These are phyloP conservation scores for Mycena alexandri DNA, from an alignment of 768 basidiomycete species.

Conservation along the genomic window DNA sequence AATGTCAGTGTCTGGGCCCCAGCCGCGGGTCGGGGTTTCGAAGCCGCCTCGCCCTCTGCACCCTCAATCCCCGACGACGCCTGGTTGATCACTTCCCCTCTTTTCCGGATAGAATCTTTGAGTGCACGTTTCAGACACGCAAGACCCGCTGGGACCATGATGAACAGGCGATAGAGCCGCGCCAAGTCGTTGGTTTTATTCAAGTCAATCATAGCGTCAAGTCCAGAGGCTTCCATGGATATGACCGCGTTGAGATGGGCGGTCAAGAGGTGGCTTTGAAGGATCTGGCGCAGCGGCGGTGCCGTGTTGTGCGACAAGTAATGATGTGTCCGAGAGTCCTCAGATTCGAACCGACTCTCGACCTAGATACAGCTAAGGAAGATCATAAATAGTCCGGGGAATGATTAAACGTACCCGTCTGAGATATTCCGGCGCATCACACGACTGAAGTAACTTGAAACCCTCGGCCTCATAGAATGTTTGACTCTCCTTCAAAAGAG, in stretches of 20 bases:
- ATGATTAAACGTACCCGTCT: slow-evolving; percentile 66
- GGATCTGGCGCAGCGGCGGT: slow-evolving; percentile 74
- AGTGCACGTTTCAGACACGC: slow-evolving; percentile 73
- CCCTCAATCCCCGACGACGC: slow-evolving; percentile 58
- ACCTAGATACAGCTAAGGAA: slow-evolving; percentile 61
- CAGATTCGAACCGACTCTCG: slow-evolving; percentile 84
- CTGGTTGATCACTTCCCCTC: slow-evolving; percentile 88
- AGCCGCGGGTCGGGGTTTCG: slow-evolving; percentile 53
- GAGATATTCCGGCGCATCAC: slow-evolving; percentile 87
- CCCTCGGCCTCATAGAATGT: slow-evolving; percentile 86
- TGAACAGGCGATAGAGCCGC: slow-evolving; percentile 83
- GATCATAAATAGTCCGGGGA: background rate
- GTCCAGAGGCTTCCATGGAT: slow-evolving; percentile 83
- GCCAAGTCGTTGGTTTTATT: slow-evolving; percentile 82
- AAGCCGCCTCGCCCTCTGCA: slow-evolving; percentile 54
- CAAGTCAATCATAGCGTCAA: slow-evolving; percentile 88
- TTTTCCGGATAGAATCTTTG: slow-evolving; percentile 75
- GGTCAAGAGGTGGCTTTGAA: slow-evolving; percentile 82
- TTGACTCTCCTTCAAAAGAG: slow-evolving; percentile 81
- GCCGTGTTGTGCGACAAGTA: slow-evolving; percentile 87
- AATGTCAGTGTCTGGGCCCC: slow-evolving; percentile 62
- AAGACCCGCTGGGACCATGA: slow-evolving; percentile 75
- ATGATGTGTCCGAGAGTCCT: slow-evolving; percentile 86
- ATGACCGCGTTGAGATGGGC: slow-evolving; percentile 84
- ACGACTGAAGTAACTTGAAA: slow-evolving; percentile 73